Base-by-base conservation (phyloP, 2,329 filamentous ascomycete species). In the Alternaria conjuncta region DNA sequence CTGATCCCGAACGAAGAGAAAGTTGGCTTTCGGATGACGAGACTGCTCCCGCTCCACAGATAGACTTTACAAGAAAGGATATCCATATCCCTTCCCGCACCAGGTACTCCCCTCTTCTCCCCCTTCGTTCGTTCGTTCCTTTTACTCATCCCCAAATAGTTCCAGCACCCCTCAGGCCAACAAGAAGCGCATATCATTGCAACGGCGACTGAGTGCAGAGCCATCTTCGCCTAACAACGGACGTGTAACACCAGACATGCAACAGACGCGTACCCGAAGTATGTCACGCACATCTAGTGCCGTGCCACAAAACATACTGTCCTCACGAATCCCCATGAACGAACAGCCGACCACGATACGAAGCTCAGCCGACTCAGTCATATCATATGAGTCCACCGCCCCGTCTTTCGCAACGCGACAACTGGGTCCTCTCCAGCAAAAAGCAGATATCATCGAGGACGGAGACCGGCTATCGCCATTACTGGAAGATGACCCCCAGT, bases 401-500 rank as follows among this genome's bases (percentile, higher is more conserved):
- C 78, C 76, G 3, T 80, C 79, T 7, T 66, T 78, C 43, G 61
- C 69, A 45, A 76, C 71, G 20, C 77, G 77, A 6, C 66, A 80
- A 7, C 69, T 80, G 18, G 76, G 79, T 7, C 78, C 84, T 3
- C 66, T 85, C n/a, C 84, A 85, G 65, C 79, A 78, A 20, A 83
- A 82, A 30, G 56, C 50, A 54, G 78, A 78, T 3, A 71, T 61
- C 1, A 57, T 75, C 3, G 82, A 84, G 25, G 82, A 83, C 20
- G 68, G 72, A 13, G 82, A 84, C 53, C 75, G 77, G 12, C 75
- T 86, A 18, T 82, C 84, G 57, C 84, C 84, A 9, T 71, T 85
- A 5, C 70, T 85, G 4, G 85, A 87, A 73, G 81, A 87, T 58
- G 86, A 87, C 61, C 85, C 85, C 11, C 77, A 78, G 44, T 86